Evolutionary conservation across 257 asterid genomes (phyloP).

Genomic region (Knoxia roxburghii): DNA sequence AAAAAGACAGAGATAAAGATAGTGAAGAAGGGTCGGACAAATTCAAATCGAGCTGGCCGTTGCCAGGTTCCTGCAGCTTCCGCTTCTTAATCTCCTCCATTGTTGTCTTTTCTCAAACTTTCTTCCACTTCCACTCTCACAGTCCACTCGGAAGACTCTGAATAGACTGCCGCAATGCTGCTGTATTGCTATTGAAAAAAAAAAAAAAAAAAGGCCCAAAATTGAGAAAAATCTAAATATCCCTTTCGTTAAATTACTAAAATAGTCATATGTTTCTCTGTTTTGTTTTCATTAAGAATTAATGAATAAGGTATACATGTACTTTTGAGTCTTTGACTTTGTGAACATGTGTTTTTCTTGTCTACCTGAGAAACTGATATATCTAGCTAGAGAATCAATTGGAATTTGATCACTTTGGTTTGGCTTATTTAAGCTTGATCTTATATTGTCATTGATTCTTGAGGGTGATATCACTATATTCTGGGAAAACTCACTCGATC

Average conservation of each 20-base stretch:
- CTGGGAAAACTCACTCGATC: too few relatives aligned
- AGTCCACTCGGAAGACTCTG: background rate
- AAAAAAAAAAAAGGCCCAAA: background rate
- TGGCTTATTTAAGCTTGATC: too few relatives aligned
- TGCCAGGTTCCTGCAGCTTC: constrained; percentile 50
- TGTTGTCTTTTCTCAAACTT: background rate
- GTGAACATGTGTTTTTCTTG: too few relatives aligned
- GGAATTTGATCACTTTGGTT: too few relatives aligned
- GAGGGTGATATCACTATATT: too few relatives aligned
- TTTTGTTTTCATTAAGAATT: background rate
- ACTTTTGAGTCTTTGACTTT: too few relatives aligned
- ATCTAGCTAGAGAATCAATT: too few relatives aligned
- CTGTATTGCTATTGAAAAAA: too few relatives aligned
- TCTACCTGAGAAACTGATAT: too few relatives aligned
- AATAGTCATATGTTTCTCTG: background rate
- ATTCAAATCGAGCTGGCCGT: constrained; percentile 26
- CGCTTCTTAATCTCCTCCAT: constrained; percentile 83
- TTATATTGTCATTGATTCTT: too few relatives aligned
- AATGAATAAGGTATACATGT: too few relatives aligned
- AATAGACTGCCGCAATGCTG: background rate
- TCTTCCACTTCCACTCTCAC: background rate
- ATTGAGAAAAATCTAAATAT: too few relatives aligned
- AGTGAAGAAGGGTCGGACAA: constrained; percentile 3
- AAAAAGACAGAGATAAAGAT: background rate
- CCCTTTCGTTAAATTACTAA: background rate